Conservation (phyloP, 176 grass and related monocot genomes). For the Zea mays region Zm-B73-REFERENCE-NAM-5.0 NC_050102.1:173941501-173942000, state of each 20-base stretch:
- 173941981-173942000: not conserved
- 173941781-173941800: not conserved
- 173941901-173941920: conserved; percentile 35
- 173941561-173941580: conserved; percentile 88
- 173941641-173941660: conserved; percentile 67
- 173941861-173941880: not conserved
- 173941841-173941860: not conserved
- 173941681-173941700: conserved; percentile 76
- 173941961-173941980: not conserved
- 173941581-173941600: conserved; percentile 86
- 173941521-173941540: not conserved
- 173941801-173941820: conserved; percentile 6
- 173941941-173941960: not conserved
- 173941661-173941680: conserved; percentile 64
- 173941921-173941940: conserved; percentile 8
- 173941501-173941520: not conserved
- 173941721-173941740: conserved; percentile 87
- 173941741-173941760: not conserved
- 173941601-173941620: conserved; percentile 70
- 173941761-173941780: not conserved
- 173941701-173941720: conserved; percentile 85
- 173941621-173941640: conserved; percentile 50
- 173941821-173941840: not conserved
- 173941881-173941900: conserved; percentile 37
- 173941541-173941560: conserved; percentile 86